Evolutionary conservation across 257 asterid genomes (phyloP).

Genomic region (Prunella vulgaris): DNA sequence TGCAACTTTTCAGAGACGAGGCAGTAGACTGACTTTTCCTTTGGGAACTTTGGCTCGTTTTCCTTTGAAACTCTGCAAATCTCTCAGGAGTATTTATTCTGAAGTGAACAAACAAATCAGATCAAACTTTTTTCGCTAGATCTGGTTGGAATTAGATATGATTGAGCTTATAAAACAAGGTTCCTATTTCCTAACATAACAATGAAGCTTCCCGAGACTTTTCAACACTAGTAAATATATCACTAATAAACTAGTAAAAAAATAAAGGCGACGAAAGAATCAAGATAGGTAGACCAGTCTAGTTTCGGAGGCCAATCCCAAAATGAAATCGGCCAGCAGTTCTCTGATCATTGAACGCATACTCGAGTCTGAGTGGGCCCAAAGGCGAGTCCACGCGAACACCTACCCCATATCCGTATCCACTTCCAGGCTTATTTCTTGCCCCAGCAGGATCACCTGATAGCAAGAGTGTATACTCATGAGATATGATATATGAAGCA

Average conservation of each 20-base stretch:
- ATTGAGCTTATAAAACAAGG: not conserved
- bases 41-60: not conserved
- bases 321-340: conserved; percentile 81
- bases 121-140: not conserved
- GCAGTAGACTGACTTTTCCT: no score
- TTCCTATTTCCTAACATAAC: not conserved
- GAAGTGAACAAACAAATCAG: not conserved
- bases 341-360: conserved; percentile 78
- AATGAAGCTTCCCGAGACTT: not conserved
- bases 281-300: not conserved
- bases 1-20: no score
- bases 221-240: not conserved
- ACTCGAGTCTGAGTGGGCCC: conserved; percentile 93
- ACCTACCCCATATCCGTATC: conserved; percentile 87
- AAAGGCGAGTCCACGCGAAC: conserved; percentile 87
- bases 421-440: conserved; percentile 91
- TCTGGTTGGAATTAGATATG: not conserved
- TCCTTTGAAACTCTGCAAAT: not conserved
- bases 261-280: not conserved
- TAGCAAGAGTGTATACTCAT: not conserved
- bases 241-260: not conserved
- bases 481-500: not conserved
- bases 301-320: conserved; percentile 85
- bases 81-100: no score
- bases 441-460: conserved; percentile 98